phyloP scores from a whole-genome alignment of 176 grass and related monocot species.

The Metroxylon sagu region DNA sequence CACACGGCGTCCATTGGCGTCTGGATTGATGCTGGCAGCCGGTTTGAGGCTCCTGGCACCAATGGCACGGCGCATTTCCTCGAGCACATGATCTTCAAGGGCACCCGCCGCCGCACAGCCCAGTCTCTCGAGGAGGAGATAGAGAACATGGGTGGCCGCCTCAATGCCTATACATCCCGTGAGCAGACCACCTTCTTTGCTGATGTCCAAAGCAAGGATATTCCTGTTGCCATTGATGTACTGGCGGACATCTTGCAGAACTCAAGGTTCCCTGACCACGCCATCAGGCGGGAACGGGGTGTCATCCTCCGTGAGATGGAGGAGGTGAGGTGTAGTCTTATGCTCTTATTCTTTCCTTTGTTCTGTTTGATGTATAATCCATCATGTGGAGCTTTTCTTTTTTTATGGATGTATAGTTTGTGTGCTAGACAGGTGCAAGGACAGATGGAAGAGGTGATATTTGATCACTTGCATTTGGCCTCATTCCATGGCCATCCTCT shows the following conservation, averaged over 20 bases:
- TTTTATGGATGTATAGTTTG: slow-evolving; percentile 28
- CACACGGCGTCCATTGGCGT: slow-evolving; percentile 76
- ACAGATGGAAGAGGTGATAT: slow-evolving; percentile 93
- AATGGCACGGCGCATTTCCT: slow-evolving; percentile 98
- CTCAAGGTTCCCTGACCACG: slow-evolving; percentile 57
- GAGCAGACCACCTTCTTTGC: slow-evolving; percentile 99
- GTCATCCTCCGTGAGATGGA: slow-evolving; percentile 99
- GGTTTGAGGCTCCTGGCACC: slow-evolving; percentile 73
- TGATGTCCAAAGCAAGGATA: slow-evolving; percentile 69
- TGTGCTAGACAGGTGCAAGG: slow-evolving; percentile 71
- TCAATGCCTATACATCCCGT: slow-evolving; percentile 95
- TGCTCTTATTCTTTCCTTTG: neutral
- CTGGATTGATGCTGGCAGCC: slow-evolving; percentile 93
- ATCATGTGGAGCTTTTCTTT: neutral
- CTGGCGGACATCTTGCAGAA: slow-evolving; percentile 88
- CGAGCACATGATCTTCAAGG: slow-evolving; percentile 98
- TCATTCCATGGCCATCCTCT: slow-evolving; percentile 76
- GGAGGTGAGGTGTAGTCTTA: slow-evolving; percentile 45
- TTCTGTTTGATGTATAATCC: neutral
- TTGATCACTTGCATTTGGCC: slow-evolving; percentile 89
- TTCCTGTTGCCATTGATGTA: slow-evolving; percentile 55
- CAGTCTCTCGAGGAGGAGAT: slow-evolving; percentile 78
- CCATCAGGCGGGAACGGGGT: slow-evolving; percentile 64
- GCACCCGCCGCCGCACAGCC: slow-evolving; percentile 60
- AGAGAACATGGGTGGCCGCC: slow-evolving; percentile 78